A percentile compares a stretch with the other conserved stretches of the same genome.
Evolutionary conservation across 2,329 filamentous ascomycete genomes (phyloP).

Genomic region (Thelonectria blattea): DNA sequence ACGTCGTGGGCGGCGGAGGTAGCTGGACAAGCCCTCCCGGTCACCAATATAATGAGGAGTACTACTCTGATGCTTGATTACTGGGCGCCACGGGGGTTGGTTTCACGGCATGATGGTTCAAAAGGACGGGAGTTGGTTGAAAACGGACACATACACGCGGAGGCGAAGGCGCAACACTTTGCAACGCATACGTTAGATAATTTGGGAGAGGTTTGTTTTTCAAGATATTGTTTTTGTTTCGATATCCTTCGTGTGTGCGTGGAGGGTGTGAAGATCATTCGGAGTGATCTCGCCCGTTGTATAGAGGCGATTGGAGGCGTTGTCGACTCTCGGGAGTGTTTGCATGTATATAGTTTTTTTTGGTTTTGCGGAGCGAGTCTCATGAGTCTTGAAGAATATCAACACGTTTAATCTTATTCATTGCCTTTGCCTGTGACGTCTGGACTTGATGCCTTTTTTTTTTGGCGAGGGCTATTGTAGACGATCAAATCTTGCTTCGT

Average conservation of each 20-base stretch:
- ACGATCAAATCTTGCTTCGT: too few relatives aligned
- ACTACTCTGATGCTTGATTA: constrained; percentile 57
- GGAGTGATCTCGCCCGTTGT: constrained; percentile 26
- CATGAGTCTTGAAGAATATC: background rate
- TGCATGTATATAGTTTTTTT: constrained; percentile 32
- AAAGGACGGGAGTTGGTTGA: constrained; percentile 32
- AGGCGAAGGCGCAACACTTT: constrained; percentile 17
- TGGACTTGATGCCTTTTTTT: background rate
- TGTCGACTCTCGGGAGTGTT: constrained; percentile 25
- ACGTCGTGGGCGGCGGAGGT: constrained; percentile 50
- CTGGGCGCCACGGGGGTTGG: constrained; percentile 24
- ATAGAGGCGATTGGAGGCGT: constrained; percentile 36
- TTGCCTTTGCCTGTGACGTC: too few relatives aligned
- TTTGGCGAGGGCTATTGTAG: too few relatives aligned
- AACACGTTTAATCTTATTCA: background rate
- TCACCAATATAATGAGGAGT: constrained; percentile 60
- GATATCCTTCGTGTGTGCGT: constrained; percentile 30
- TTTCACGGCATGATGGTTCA: constrained; percentile 28
- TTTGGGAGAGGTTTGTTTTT: constrained; percentile 29
- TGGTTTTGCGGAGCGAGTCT: constrained; percentile 8
- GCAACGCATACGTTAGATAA: constrained; percentile 33
- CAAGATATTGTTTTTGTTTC: constrained; percentile 19
- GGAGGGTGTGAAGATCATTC: constrained; percentile 13
- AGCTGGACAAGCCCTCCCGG: constrained; percentile 52
- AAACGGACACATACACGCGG: constrained; percentile 27